These are phyloP conservation scores for Cyclostephanos invisitatus DNA, from an alignment of 108 stramenopile genomes.

Conservation along the genomic window DNA sequence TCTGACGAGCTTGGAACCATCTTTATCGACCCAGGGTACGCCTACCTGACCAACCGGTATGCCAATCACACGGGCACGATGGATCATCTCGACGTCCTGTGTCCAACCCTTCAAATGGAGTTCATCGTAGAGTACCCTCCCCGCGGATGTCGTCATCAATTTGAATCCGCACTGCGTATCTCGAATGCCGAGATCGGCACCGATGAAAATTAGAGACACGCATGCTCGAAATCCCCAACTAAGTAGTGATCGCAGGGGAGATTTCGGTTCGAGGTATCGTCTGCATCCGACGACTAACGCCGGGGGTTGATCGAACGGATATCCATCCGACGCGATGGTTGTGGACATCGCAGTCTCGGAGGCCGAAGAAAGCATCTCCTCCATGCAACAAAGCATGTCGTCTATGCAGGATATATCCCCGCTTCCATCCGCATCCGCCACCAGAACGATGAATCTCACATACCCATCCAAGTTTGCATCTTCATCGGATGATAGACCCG, in stretches of 20 bases:
- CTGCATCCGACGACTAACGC: slow-evolving; percentile 37
- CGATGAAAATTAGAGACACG: slow-evolving; percentile 27
- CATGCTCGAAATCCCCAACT: slow-evolving; percentile 44
- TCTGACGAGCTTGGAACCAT: slow-evolving; percentile 74
- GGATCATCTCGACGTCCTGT: slow-evolving; percentile 83
- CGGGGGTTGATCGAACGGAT: neutral
- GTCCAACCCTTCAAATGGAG: slow-evolving; percentile 72
- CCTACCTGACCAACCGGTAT: slow-evolving; percentile 53
- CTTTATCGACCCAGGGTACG: slow-evolving; percentile 75
- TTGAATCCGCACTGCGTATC: slow-evolving; percentile 88
- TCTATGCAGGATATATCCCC: slow-evolving; percentile 61
- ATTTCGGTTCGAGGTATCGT: slow-evolving; percentile 17
- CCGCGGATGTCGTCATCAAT: slow-evolving; percentile 62
- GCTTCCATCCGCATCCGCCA: slow-evolving; percentile 87
- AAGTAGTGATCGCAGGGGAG: slow-evolving; percentile 18
- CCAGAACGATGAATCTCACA: slow-evolving; percentile 33
- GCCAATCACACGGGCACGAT: slow-evolving; percentile 50
- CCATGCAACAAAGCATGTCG: slow-evolving; percentile 48
- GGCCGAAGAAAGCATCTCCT: slow-evolving; percentile 29
- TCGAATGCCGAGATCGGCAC: slow-evolving; percentile 33
- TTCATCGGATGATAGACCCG: neutral
- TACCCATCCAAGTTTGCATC: neutral
- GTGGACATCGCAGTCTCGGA: no score
- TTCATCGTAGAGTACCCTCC: slow-evolving; percentile 49
- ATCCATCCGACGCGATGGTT: neutral